Base-by-base conservation (phyloP, 2,329 filamentous ascomycete species). In the Penicillium nordicum region DNA sequence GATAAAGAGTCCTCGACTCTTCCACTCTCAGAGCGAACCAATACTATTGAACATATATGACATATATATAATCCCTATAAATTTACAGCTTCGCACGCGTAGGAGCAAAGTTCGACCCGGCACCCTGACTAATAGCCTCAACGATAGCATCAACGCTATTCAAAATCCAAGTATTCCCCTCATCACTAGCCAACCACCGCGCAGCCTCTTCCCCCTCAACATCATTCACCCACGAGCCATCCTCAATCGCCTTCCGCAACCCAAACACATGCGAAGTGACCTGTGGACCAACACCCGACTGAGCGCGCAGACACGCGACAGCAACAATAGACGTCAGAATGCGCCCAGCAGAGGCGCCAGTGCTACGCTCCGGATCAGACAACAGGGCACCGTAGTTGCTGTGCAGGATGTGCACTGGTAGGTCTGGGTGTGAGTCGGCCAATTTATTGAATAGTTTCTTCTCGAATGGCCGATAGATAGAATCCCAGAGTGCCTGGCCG, bases 241-340 rank as follows among this genome's bases (percentile, higher is more conserved):
- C 86, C 61, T 88, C 84, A 50, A 88, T 80, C 0, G 85, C 88
- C 77, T 94, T 94, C 57, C 88, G 76, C 73, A 95, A 69, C 0
- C 90, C 90, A 75, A 92, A 93, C 0, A 94, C 80, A 73, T 95
- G 90, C 63, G 87, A 90, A 18, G 88, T 75, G 12, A 95, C 89
- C 78, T 94, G 90, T 1, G 90, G 90, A 0, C 86, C 90, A 0
- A 94, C 90, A 0, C 90, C 90, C 10, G 88, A 89, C 79, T 94
- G 90, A 43, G 90, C 83, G 4, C 90, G 77, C 70, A 95, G 71
- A 66, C 89, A 92, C 5, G 89, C 80, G 30, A 95, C 81, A 0
- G 88, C 90, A 5, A 92, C 80, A 12, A 94, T 73, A 52, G 84
- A 88, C 0, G 90, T 94, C 59, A 91, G 74, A 0, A 89, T 82